Percentiles rank a stretch among this genome's conserved stretches.
phyloP scores from a whole-genome alignment of 192 early-diverging fungal species.

The Coemansia sp. region DNA sequence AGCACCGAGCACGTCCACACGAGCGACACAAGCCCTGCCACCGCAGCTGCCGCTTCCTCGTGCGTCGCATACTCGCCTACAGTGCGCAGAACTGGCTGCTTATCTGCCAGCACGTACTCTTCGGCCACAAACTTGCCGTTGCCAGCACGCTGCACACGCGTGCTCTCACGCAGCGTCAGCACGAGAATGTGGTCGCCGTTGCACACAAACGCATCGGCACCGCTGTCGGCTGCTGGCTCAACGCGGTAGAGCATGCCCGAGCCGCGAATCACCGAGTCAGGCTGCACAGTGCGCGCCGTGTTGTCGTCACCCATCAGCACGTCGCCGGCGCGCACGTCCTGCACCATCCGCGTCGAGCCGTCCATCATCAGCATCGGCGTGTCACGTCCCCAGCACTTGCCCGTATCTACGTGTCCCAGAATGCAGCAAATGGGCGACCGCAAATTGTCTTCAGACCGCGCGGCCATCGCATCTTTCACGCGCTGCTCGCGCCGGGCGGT shows the following conservation, averaged over 20 bases:
- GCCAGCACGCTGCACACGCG: background rate
- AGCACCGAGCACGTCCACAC: constrained; percentile 48
- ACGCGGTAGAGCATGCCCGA: constrained; percentile 55
- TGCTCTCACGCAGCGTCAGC: constrained; percentile 27
- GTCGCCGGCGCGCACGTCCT: constrained; percentile 43
- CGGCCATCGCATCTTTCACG: constrained; percentile 72
- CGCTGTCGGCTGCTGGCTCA: constrained; percentile 18
- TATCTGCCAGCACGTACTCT: constrained; percentile 11
- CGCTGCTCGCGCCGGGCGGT: constrained; percentile 71
- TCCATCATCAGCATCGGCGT: constrained; percentile 56
- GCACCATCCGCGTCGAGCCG: constrained; percentile 45
- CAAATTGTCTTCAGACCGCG: constrained; percentile 84
- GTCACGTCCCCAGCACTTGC: constrained; percentile 58
- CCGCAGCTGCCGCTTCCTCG: constrained; percentile 25
- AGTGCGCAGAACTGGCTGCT: constrained; percentile 5
- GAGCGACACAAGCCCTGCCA: constrained; percentile 22
- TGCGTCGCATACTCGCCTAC: constrained; percentile 28
- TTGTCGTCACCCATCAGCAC: constrained; percentile 57
- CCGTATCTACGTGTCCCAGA: constrained; percentile 98
- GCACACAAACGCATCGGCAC: constrained; percentile 54
- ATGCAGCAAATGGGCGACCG: constrained; percentile 98
- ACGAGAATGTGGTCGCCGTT: constrained; percentile 58
- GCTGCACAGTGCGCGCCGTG: constrained; percentile 49
- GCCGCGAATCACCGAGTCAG: constrained; percentile 42
- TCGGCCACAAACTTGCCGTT: constrained; percentile 10